Base-by-base conservation (phyloP, 2,329 filamentous ascomycete genomes). In the Venturia effusa region DNA sequence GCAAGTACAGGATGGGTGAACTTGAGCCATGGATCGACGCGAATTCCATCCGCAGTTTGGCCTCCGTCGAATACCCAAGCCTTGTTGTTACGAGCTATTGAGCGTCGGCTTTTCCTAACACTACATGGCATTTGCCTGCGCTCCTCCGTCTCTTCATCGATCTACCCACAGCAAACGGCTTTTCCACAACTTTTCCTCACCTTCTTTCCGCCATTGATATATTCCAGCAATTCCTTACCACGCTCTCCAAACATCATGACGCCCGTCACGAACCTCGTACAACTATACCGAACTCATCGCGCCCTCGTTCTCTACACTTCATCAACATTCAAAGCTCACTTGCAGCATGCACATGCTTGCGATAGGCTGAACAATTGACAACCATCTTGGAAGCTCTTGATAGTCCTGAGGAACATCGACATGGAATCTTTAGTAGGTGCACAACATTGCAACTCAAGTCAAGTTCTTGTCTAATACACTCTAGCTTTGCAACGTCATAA, bases 11-110 rank as follows among this genome's bases (percentile, higher is more conserved):
- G 93, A 99, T 99, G 94, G 94, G 94, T 70, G 94, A 99, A 76
- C 88, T 99, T 68, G 93, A 97, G 78, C 90, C 92, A 34, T 99
- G 94, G 94, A 97, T 99, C 79, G 94, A 99, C 71, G 94, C 97
- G 81, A 95, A 93, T 78, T 99, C 97, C 76, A 90, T 99, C 73
- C 92, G 95, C 78, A 93, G 89, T 70, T 86, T 97, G 55, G 45
- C 45, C 22, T 27, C 45, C 22, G 45, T 51, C 45, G 45, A 51
- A 24, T 51, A 22, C n/a, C n/a, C n/a, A n/a, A n/a, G 45, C 45
- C 45, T 51, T 51, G 45, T 51, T 51, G 45, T 51, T 51, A 51
- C 22, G 22, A 27, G 45, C 45, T 27, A 51, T 27, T 51, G 22
- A 27, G n/a, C 22, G n/a, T 15, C 2, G 24, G 13, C 7, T 22